Base-by-base conservation (phyloP, 169 alveolate genomes). In the Cryptosporidium sp. region DNA sequence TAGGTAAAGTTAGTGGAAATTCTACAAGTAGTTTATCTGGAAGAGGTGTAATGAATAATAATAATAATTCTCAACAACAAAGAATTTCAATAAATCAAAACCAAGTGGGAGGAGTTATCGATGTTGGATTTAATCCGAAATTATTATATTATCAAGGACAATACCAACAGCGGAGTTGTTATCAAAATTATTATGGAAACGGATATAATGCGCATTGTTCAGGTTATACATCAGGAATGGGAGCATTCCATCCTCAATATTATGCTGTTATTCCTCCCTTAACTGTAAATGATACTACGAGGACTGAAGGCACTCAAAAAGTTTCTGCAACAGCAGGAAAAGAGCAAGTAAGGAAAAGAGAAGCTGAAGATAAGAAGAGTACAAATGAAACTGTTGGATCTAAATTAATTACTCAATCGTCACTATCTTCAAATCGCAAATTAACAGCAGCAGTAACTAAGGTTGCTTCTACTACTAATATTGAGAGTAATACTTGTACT, bases 201-300 rank as follows among this genome's bases (percentile, higher is more conserved):
- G 67, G 67, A n/a, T 23, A 55, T 55, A 55, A 55, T 55, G 8
- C 35, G 10, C 21, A 55, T 55, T 55, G 67, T 55, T 55, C 67
- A 5, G 67, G 67, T 55, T 48, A 48, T 16, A 18, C 29, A n/a
- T 7, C 67, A 0, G 37, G 35, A 55, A 55, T 55, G 10, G 67
- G 67, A 55, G 2, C 55, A 2, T 14, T 48, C 5, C 55, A 48
- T 16, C 7, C 55, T 48, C 55, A 48, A 48, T 48, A 14, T 41
- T 41, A 41, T 41, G 18, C 1, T 48, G 55, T 48, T 48, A 6
- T 21, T 45, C 16, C 52, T 48, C 6, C 21, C 14, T 16, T 16
- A 14, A 21, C 8, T 14, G 7, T 48, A 2, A 2, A 21, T 48
- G 21, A 18, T 48, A 48, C 21, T 14, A 48, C 3, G 0, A 48